Conservation (phyloP, 192 early-diverging fungal species). For the Linnemannia schmuckeri region DNA sequence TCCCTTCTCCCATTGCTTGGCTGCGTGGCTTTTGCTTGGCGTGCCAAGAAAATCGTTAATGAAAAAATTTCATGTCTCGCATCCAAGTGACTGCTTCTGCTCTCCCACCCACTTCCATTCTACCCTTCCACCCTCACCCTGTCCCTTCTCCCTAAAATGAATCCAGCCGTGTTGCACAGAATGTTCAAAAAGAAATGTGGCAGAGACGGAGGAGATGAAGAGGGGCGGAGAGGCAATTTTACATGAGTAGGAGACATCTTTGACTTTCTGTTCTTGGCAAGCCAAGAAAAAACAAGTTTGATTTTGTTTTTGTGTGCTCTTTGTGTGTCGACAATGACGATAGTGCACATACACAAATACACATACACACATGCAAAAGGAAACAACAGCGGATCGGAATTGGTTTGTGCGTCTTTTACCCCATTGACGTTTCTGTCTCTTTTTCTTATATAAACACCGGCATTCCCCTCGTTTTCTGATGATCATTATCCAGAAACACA, state of each 20-base stretch:
- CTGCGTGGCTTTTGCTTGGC: constrained; percentile 1
- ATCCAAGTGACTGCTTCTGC: neutral
- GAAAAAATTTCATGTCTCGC: neutral
- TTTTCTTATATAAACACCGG: neutral
- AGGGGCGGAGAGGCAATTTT: neutral
- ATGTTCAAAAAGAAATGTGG: neutral
- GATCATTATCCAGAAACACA: constrained; percentile 1
- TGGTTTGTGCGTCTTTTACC: neutral
- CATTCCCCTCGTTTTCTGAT: neutral
- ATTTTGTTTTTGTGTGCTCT: neutral
- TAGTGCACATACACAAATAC: neutral
- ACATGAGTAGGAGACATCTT: neutral
- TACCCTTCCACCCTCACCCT: too few relatives aligned
- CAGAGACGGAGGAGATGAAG: neutral
- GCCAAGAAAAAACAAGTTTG: constrained; percentile 16
- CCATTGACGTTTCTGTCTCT: neutral
- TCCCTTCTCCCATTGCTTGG: neutral
- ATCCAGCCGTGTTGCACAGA: neutral
- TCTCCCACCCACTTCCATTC: neutral
- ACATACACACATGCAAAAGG: too few relatives aligned
- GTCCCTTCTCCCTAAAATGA: neutral
- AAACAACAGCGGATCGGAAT: neutral
- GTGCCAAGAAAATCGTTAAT: neutral
- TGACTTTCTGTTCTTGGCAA: constrained; percentile 2
- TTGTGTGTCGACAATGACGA: neutral